Conservation (phyloP, 306 rosid species). For the Nissolia schottii region DNA sequence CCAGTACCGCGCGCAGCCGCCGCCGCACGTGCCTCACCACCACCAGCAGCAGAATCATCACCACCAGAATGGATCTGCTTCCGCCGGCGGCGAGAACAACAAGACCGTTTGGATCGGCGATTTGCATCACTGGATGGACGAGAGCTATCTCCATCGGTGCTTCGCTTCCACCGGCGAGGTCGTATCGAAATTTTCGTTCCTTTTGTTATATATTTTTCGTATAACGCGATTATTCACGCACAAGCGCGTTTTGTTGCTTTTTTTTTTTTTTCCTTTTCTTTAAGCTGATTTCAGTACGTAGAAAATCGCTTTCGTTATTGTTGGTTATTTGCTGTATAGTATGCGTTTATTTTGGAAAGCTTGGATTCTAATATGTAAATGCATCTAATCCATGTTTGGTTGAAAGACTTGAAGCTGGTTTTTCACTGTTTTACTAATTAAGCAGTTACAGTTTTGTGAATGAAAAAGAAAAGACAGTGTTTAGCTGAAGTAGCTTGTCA, state of each 20-base stretch:
- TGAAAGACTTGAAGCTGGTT: no score
- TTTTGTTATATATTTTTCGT: neutral
- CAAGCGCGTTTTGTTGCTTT: neutral
- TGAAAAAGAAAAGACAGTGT: no score
- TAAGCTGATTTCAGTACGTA: neutral
- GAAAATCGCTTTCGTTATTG: neutral
- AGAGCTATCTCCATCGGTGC: constrained; percentile 77
- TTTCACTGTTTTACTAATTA: no score
- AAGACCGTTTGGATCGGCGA: constrained; percentile 96
- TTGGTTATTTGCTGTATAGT: neutral
- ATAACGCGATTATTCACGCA: neutral
- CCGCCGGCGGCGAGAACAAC: constrained; percentile 52
- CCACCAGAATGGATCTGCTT: constrained; percentile 60
- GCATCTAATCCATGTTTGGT: neutral
- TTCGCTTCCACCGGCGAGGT: constrained; percentile 89
- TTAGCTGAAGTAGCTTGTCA: no score
- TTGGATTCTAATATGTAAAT: constrained; percentile 2
- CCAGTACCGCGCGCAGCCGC: constrained; percentile 48
- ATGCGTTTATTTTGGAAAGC: neutral
- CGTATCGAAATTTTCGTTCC: neutral
- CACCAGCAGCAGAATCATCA: constrained; percentile 43
- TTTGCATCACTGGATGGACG: constrained; percentile 97
- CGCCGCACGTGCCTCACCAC: constrained; percentile 43
- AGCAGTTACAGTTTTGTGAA: no score
- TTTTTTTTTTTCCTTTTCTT: neutral